A percentile compares a stretch with the other conserved stretches of the same genome.
Conservation (phyloP, 345 rosid genomes). For the Pugionium dolabratum region DNA sequence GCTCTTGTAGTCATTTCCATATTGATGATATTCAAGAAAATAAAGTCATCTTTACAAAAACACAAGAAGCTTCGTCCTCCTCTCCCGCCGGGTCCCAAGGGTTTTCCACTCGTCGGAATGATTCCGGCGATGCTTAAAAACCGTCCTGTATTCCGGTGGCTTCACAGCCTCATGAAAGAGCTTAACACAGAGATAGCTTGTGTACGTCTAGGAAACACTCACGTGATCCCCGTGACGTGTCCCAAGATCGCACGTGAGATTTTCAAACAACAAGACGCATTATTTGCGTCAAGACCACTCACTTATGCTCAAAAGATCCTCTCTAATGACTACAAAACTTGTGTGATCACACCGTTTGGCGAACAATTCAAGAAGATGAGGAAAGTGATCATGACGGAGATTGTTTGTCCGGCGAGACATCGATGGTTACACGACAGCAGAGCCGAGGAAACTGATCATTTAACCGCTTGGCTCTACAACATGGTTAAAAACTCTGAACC, state of each 20-base stretch:
- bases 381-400: constrained; percentile 37
- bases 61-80: constrained; percentile 22
- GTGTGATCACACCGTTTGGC: constrained; percentile 35
- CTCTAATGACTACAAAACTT: constrained; percentile 35
- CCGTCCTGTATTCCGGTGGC: constrained; percentile 45
- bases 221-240: constrained; percentile 45
- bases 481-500: constrained; percentile 22
- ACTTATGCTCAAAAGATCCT: constrained; percentile 31
- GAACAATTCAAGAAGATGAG: constrained; percentile 49
- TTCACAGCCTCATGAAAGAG: constrained; percentile 42
- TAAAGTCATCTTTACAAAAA: constrained; percentile 24
- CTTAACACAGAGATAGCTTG: constrained; percentile 47
- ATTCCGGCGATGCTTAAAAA: constrained; percentile 33
- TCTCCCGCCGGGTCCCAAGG: constrained; percentile 48
- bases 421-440: constrained; percentile 45
- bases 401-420: constrained; percentile 43
- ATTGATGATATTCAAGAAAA: constrained; percentile 30
- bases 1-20: constrained; percentile 23
- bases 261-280: constrained; percentile 42
- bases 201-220: constrained; percentile 44
- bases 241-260: constrained; percentile 44
- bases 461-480: constrained; percentile 42
- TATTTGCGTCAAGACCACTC: constrained; percentile 43
- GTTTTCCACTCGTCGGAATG: constrained; percentile 45
- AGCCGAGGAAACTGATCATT: constrained; percentile 43